Evolutionary conservation across 768 basidiomycete species (phyloP), one percentile per base, ranked within the genome.

Genomic region (Psilocybe subaeruginosa): DNA sequence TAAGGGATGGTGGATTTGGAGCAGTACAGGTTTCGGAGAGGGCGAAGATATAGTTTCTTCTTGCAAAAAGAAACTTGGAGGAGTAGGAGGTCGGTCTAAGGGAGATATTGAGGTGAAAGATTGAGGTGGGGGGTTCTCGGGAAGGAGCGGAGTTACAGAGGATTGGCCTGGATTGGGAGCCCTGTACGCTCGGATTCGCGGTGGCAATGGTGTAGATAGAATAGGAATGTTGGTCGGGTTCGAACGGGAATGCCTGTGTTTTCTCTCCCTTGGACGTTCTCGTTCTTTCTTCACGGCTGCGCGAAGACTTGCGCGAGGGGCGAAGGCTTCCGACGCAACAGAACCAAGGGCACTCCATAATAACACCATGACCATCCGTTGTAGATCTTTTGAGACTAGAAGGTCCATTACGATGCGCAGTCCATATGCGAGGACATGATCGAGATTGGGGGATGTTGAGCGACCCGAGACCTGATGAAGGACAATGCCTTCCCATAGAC

Each of bases 371-470:
- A 75, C 55, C 37, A 76, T 67, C 52, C 76, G 75, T 17, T 64
- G 63, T 23, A 67, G 27, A 62, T 74, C 74, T 53, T 72, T 70
- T 48, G 78, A 75, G 63, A 81, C 67, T 17, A 80, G 64, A 23
- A 80, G 66, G 66, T 84, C 82, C 41, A 82, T 68, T 43, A 74
- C 62, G 30, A 82, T 69, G 23, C 81, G 79, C 53, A 83, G 70
- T 31, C 75, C 77, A 56, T 76, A 81, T 41, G 80, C 76, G 19
- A 82, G 73, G 64, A 75, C 73, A 57, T 79, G 77, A 68, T 80
- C 78, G 29, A 77, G 48, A 53, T 67, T 66, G 9, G 68, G 62
- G 12, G 71, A 67, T 37, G 71, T 70, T 6, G 73, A 68, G 47
- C 66, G 64, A 23, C 64, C 73, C 33, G 75, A 76, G 47, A 80